These are phyloP conservation scores for Gossypium laxum DNA, from an alignment of 441 rosid genomes.

Conservation along the genomic window DNA sequence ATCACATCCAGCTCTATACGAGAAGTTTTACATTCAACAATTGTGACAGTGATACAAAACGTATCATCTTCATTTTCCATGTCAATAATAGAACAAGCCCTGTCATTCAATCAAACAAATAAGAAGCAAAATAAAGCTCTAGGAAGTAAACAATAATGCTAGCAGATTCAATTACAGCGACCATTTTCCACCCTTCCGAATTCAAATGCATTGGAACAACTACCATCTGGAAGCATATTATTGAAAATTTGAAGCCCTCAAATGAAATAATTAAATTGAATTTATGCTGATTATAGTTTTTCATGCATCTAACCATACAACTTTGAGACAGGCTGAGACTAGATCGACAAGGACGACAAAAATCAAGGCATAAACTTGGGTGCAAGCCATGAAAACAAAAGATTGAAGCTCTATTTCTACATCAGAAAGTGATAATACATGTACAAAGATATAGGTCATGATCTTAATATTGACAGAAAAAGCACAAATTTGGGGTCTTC, in stretches of 20 bases:
- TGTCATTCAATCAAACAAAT: constrained; percentile 25
- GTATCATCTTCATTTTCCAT: constrained; percentile 36
- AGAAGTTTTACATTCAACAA: constrained; percentile 36
- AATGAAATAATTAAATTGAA: not conserved
- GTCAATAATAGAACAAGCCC: constrained; percentile 38
- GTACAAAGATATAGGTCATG: not conserved
- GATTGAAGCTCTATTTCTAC: not conserved
- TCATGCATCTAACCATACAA: not conserved
- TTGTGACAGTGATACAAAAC: constrained; percentile 52
- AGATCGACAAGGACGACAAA: not conserved
- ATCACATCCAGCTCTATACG: constrained; percentile 33
- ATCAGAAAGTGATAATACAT: not conserved
- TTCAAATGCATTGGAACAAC: constrained; percentile 1
- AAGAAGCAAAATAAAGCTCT: constrained; percentile 7
- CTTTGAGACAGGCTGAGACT: not conserved
- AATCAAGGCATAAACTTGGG: not conserved
- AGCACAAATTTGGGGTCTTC: not conserved
- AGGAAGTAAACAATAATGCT: not conserved
- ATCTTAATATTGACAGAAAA: not conserved
- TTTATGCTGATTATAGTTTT: not conserved
- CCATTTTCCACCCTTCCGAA: not conserved
- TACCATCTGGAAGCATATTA: not conserved
- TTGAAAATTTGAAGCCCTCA: not conserved
- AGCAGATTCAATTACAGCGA: not conserved
- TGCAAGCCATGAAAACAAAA: not conserved